These are phyloP conservation scores for Aspergillus baeticus DNA, from an alignment of 495 filamentous ascomycete species.

Conservation along the genomic window DNA sequence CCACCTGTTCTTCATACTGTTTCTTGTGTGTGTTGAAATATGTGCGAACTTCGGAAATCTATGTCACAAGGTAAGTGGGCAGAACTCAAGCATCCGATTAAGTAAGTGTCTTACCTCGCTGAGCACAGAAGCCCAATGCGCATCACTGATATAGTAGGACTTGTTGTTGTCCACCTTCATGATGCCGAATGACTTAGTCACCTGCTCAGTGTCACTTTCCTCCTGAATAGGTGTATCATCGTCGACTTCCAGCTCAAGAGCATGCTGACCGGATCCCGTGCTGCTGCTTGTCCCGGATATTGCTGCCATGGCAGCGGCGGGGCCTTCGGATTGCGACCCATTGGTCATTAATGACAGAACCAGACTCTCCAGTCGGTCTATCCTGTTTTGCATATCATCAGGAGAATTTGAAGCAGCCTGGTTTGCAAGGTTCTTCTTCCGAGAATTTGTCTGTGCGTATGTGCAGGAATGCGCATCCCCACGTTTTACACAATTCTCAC, in stretches of 20 bases:
- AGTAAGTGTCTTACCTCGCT: conserved; percentile 64
- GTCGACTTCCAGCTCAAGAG: conserved; percentile 59
- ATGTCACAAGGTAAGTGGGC: conserved; percentile 17
- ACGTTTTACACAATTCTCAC: conserved; percentile 93
- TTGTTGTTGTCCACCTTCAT: conserved; percentile 87
- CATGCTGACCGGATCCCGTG: conserved; percentile 46
- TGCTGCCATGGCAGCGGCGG: conserved; percentile 60
- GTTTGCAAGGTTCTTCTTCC: conserved; percentile 71
- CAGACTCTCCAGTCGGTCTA: conserved; percentile 92
- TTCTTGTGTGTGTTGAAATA: conserved; percentile 76
- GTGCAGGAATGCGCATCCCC: conserved; percentile 81
- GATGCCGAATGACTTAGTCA: conserved; percentile 80
- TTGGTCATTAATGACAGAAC: conserved; percentile 96
- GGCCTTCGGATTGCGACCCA: conserved; percentile 65
- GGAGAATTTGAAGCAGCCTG: conserved; percentile 59
- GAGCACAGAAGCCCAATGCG: conserved; percentile 87
- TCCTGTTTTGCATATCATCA: conserved; percentile 99
- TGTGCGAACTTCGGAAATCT: conserved; percentile 92
- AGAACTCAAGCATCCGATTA: conserved; percentile 9
- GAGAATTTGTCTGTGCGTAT: conserved; percentile 76
- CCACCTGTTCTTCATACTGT: conserved; percentile 61
- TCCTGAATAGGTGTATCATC: conserved; percentile 54
- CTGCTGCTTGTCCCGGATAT: conserved; percentile 62
- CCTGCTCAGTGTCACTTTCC: conserved; percentile 84
- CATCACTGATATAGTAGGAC: conserved; percentile 81